These are phyloP conservation scores for Aspergillus felis DNA, from an alignment of 2,329 filamentous ascomycete species.

Conservation along the genomic window DNA sequence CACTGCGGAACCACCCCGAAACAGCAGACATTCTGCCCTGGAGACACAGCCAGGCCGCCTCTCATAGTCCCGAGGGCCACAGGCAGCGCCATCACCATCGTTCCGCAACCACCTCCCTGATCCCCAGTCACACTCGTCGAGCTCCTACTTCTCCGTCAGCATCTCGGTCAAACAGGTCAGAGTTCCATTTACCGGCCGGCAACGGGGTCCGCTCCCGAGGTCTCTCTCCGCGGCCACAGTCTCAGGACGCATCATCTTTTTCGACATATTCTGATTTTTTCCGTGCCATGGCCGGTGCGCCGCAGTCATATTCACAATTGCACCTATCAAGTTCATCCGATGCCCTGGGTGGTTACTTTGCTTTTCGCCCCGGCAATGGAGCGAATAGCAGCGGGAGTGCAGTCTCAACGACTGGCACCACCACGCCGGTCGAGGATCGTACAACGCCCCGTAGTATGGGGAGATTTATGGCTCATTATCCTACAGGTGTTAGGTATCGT, in stretches of 20 bases:
- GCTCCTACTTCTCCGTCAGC: conserved; percentile 12
- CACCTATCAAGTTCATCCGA: conserved; percentile 11
- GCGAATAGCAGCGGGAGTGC: conserved; percentile 14
- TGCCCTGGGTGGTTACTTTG: conserved; percentile 19
- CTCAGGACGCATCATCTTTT: neutral
- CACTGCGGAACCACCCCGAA: conserved; percentile 10
- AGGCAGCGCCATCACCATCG: conserved; percentile 27
- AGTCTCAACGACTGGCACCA: conserved; percentile 15
- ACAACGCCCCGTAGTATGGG: conserved; percentile 9
- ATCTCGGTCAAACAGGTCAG: conserved; percentile 16
- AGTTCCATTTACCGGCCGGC: conserved; percentile 1
- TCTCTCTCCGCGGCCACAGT: conserved; percentile 15
- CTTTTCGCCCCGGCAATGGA: conserved; percentile 12
- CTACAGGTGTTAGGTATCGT: conserved; percentile 20
- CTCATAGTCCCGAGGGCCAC: neutral
- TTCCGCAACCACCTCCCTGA: conserved; percentile 31
- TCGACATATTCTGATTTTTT: conserved; percentile 6
- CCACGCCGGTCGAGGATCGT: conserved; percentile 17
- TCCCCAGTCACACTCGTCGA: conserved; percentile 14
- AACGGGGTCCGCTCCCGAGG: conserved; percentile 11
- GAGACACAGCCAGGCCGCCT: conserved; percentile 1
- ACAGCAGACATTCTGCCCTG: conserved; percentile 7
- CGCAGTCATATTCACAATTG: conserved; percentile 6
- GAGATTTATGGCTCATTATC: conserved; percentile 23
- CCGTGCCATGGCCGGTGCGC: conserved; percentile 2